A percentile compares a stretch with the other conserved stretches of the same genome.
phyloP scores from a whole-genome alignment of 352 stramenopile genomes.

The Globisporangium nunn region DNA sequence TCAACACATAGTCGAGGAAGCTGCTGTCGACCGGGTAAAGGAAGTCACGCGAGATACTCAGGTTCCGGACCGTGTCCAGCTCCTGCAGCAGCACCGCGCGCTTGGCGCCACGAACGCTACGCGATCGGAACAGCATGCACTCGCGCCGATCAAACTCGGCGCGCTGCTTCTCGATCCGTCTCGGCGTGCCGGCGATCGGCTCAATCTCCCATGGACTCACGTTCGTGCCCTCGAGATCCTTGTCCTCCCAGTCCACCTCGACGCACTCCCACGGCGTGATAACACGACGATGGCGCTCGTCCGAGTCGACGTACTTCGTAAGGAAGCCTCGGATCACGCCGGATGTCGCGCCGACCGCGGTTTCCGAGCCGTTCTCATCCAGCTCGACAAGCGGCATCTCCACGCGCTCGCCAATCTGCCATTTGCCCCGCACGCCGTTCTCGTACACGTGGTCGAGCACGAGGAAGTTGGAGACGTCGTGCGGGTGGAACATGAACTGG shows the following conservation, averaged over 20 bases:
- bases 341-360: constrained; percentile 45
- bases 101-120: constrained; percentile 41
- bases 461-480: constrained; percentile 81
- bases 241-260: constrained; percentile 61
- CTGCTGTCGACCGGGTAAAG: constrained; percentile 65
- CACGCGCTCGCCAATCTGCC: constrained; percentile 63
- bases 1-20: constrained; percentile 78
- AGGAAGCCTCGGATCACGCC: constrained; percentile 48
- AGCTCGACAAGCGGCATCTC: constrained; percentile 70
- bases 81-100: constrained; percentile 42
- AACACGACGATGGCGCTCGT: constrained; percentile 5
- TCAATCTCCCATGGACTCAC: constrained; percentile 83
- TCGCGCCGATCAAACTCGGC: constrained; percentile 28
- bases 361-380: constrained; percentile 52
- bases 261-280: constrained; percentile 76
- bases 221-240: constrained; percentile 52
- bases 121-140: constrained; percentile 37
- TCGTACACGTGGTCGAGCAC: constrained; percentile 81
- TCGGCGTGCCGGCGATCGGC: constrained; percentile 20
- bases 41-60: constrained; percentile 75
- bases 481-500: constrained; percentile 64
- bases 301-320: constrained; percentile 18
- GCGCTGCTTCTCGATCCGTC: constrained; percentile 34
- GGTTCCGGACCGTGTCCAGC: constrained; percentile 50
- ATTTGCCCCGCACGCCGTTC: constrained; percentile 61